Evolutionary conservation across 1,284 basidiomycete genomes (phyloP), one percentile per base, ranked within the genome.

Genomic region (Pseudozyma flocculosa): DNA sequence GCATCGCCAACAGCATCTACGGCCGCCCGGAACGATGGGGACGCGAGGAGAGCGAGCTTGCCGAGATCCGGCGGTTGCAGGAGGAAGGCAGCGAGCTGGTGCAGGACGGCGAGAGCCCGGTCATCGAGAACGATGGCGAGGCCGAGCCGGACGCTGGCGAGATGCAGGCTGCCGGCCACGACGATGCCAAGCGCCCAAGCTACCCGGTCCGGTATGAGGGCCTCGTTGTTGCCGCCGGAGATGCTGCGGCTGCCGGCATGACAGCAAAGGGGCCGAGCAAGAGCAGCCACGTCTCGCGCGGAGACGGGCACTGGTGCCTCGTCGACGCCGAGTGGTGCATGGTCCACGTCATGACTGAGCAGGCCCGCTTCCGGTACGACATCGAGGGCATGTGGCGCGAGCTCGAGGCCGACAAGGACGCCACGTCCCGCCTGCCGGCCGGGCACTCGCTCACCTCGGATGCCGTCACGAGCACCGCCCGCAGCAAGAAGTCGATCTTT

Each of bases 321-420:
- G 64, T 78, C 22, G 74, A 78, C 56, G 73, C 73, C 1, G 72
- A 66, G n/a, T 78, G 75, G 75, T 75, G 72, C 50, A 66, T 74
- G 40, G 74, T 78, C 14, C 75, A 78, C 43, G 75, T 78, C 37
- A 73, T 78, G 71, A 74, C 70, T 15, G 54, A 56, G 40, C 58
- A 67, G 14, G 70, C 70, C 19, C 50, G 75, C 10, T 68, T 52
- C 38, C 67, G 58, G 14, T 76, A 71, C 48, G 72, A 73, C 40
- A 57, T 75, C 14, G 73, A 74, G 43, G 70, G 70, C 32, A 54
- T 71, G 37, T 72, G 70, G 69, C 55, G 64, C 18, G 57, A 68
- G 40, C 47, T 61, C 21, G 58, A 66, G 40, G 58, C 46, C 2
- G 58, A 54, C 4, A 47, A 39, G 14, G 19, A 39, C 0, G 32